Base-by-base conservation (phyloP, 257 asterid species). In the Cinchona pubescens region DNA sequence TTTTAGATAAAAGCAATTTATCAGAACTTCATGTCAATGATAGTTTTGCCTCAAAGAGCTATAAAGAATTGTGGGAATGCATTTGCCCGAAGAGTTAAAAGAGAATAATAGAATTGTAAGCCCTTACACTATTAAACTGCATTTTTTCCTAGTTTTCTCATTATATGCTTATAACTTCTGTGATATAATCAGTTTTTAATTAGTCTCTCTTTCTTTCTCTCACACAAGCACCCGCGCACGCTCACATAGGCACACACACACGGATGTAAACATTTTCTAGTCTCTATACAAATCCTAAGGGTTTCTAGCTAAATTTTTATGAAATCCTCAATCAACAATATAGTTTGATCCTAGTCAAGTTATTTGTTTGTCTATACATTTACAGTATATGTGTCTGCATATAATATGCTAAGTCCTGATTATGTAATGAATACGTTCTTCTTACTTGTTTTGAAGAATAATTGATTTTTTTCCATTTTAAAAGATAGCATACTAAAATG, bases 51-150 rank as follows among this genome's bases (percentile, higher is more conserved):
- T 32, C 51, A 60, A 58, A 68, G 75, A 69, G 49, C 53, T 12
- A 35, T 43, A 75, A 76, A 53, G 75, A 76, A 10, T 68, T 76
- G 48, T 43, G 53, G 75, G 38, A 30, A 13, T 69, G 56, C 80
- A 69, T 76, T 34, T 59, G 75, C 43, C 80, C 75, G 45, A 42
- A 69, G 60, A 69, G 25, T 27, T 14, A 19, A 46, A 29, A 29
- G 60, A 69, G 61, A 69, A 14, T 46, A 15, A 29, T 16, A 16
- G 61, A 69, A 18, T 2, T 46, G 73, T 69, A 69, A 46, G 73
- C n/a, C n/a, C n/a, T n/a, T n/a, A n/a, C n/a, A n/a, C n/a, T n/a
- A 29, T 5, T 30, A 27, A 46, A 29, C 19, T 46, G 56, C 16
- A 29, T 29, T 9, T 1, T 25, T 3, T 38, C 43, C 43, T 30